Evolutionary conservation across 148 eudicot species (phyloP).

Genomic region (Cornus controversa): DNA sequence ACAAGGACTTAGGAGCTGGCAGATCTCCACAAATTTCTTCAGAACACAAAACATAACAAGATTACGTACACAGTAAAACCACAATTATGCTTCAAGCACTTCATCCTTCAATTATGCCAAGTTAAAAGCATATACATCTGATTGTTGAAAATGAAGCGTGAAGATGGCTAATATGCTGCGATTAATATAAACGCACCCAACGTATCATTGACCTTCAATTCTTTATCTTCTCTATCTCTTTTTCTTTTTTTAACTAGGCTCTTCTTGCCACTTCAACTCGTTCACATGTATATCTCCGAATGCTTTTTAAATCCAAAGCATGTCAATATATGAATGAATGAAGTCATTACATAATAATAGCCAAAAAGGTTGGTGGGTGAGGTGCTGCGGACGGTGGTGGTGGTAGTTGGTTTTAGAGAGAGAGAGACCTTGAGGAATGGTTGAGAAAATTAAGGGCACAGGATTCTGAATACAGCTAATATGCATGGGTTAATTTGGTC

Average conservation of each 20-base stretch:
- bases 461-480: too few relatives aligned
- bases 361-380: too few relatives aligned
- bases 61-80: background rate
- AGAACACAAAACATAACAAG: background rate
- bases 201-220: background rate
- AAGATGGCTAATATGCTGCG: background rate
- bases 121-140: background rate
- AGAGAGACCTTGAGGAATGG: too few relatives aligned
- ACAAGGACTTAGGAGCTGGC: background rate
- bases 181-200: background rate
- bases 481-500: too few relatives aligned
- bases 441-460: too few relatives aligned
- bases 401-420: too few relatives aligned
- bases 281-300: too few relatives aligned
- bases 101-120: background rate
- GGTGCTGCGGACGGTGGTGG: too few relatives aligned
- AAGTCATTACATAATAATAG: too few relatives aligned
- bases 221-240: background rate
- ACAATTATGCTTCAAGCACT: background rate
- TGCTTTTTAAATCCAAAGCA: too few relatives aligned
- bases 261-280: too few relatives aligned
- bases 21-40: constrained; percentile 3
- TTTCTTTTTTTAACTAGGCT: background rate
- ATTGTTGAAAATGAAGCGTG: background rate
- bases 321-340: too few relatives aligned